Base-by-base conservation (phyloP, 495 filamentous ascomycete genomes). In the Annulohypoxylon bovei region DNA sequence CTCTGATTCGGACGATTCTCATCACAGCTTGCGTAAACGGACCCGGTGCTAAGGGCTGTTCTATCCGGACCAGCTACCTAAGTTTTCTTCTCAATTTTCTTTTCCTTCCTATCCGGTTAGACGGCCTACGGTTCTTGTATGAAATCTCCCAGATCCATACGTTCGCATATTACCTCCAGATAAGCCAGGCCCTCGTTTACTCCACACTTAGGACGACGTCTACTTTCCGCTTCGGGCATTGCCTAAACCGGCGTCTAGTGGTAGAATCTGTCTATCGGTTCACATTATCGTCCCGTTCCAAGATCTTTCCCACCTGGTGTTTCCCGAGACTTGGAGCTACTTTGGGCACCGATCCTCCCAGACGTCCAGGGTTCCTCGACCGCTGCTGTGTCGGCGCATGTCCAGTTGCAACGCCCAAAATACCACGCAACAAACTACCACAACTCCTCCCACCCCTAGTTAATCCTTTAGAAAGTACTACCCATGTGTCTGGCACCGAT, bases 181-280 rank as follows among this genome's bases (percentile, higher is more conserved):
- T 74, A 77, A 77, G 70, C 68, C 69, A 67, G 67, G 72, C 64
- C 61, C 67, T 73, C 66, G 42, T 65, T 68, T 67, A 20, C 75
- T 77, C 73, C 75, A 77, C 73, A 75, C 62, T 50, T 62, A 77
- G 70, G 70, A 77, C 75, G 62, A 70, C 64, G 55, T 69, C 67
- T 72, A 73, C 75, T 75, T 74, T 77, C 73, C 70, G 64, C 71
- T 75, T 75, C 71, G 75, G 75, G 73, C 75, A 75, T 77, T 77
- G 70, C 75, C 75, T 77, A 77, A 77, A 77, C 71, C 67, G 75
- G 75, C 65, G 58, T 67, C 72, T 58, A 71, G 75, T 73, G 42
- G 68, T 62, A 74, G 69, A 68, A 75, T 71, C 67, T 71, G 60
- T 70, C 66, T 61, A 69, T 63, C 72, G 69, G 70, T 62, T 73